A percentile compares a stretch with the other conserved stretches of the same genome.
Conservation (phyloP, 768 basidiomycete genomes). For the Cyathus striatus region DNA sequence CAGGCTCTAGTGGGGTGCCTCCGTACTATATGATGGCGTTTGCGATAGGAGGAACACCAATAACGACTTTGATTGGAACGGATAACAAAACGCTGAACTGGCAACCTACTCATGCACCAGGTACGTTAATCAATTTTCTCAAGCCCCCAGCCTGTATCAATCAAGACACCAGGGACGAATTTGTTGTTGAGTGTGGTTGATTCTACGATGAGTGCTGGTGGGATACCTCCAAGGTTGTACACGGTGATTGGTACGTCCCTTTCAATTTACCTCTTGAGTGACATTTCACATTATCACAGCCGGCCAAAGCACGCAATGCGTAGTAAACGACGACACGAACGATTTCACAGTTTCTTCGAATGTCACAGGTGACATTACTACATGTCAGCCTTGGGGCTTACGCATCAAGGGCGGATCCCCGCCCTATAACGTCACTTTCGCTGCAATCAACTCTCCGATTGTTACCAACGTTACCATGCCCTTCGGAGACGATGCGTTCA, state of each 20-base stretch:
- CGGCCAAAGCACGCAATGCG: slow-evolving; percentile 26
- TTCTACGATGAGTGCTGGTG: slow-evolving; percentile 28
- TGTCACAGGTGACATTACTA: slow-evolving; percentile 23
- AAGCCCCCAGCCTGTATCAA: not conserved
- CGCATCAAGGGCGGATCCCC: slow-evolving; percentile 30
- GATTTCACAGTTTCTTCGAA: slow-evolving; percentile 29
- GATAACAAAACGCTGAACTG: slow-evolving; percentile 27
- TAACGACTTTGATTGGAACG: slow-evolving; percentile 27
- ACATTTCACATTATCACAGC: slow-evolving; percentile 10
- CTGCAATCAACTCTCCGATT: slow-evolving; percentile 22
- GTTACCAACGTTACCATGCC: slow-evolving; percentile 33
- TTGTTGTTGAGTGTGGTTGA: slow-evolving; percentile 33
- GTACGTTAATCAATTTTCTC: slow-evolving; percentile 20
- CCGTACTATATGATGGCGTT: slow-evolving; percentile 41
- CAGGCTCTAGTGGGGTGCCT: slow-evolving; percentile 15
- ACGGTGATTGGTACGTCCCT: slow-evolving; percentile 24
- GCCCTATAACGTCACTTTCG: slow-evolving; percentile 34
- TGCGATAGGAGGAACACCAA: slow-evolving; percentile 26
- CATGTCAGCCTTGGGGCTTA: slow-evolving; percentile 38
- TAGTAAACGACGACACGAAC: slow-evolving; percentile 14
- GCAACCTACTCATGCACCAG: slow-evolving; percentile 30
- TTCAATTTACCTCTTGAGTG: not conserved
- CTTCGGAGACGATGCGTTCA: slow-evolving; percentile 24
- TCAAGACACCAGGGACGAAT: slow-evolving; percentile 21
- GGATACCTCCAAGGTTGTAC: slow-evolving; percentile 19